Evolutionary conservation across 2,329 filamentous ascomycete species (phyloP).

Genomic region (Colletotrichum sp.): DNA sequence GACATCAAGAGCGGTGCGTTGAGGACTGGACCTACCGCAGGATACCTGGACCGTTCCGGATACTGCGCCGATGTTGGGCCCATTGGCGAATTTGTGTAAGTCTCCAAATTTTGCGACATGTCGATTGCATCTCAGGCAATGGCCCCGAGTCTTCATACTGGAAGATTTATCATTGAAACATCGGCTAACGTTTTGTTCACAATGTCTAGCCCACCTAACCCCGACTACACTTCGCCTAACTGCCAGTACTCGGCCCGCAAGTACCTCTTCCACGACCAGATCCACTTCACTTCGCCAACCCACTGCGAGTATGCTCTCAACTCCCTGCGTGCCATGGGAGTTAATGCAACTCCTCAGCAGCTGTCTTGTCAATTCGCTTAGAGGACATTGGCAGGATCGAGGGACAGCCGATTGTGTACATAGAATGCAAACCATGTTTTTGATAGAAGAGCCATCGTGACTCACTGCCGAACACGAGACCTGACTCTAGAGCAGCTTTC

Average conservation of each 20-base stretch:
- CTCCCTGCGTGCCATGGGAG: not conserved
- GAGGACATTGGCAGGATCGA: not conserved
- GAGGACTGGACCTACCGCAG: not conserved
- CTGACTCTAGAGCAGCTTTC: not conserved
- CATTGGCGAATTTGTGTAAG: not conserved
- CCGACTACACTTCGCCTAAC: not conserved
- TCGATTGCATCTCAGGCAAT: not conserved
- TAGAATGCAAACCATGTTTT: not conserved
- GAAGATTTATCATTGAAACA: not conserved
- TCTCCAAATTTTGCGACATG: not conserved
- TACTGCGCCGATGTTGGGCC: not conserved
- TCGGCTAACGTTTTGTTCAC: not conserved
- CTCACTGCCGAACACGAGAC: not conserved
- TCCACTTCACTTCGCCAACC: conserved; percentile 1
- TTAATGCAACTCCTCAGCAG: not conserved
- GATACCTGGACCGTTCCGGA: not conserved
- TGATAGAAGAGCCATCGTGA: not conserved
- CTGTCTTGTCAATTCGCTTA: not conserved
- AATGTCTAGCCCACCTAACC: not conserved
- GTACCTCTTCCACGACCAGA: conserved; percentile 3
- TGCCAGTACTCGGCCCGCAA: not conserved
- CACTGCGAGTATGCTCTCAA: conserved; percentile 4
- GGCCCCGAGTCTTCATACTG: not conserved
- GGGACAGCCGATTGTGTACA: not conserved
- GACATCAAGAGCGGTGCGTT: not conserved